Base-by-base conservation (phyloP, 1,284 basidiomycete genomes). In the Melampsora americana region DNA sequence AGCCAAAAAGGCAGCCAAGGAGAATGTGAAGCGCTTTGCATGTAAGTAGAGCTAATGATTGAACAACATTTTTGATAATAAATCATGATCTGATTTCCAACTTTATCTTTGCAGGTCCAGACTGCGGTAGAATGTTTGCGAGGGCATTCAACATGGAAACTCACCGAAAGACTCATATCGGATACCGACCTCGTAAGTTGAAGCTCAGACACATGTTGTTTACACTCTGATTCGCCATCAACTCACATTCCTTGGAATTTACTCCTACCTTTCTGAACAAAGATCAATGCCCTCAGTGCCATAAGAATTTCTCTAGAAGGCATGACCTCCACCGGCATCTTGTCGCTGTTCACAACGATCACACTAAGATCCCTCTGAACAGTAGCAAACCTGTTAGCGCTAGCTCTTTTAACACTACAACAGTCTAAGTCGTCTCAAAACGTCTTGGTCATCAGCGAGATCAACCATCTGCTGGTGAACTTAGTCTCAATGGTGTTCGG, bases 101-200 rank as follows among this genome's bases (percentile, higher is more conserved):
- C 53, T 1, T 56, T 56, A 56, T 28, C 53, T 26, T 26, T 26
- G 18, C 26, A 76, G 74, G 74, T 65, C 74, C 74, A 30, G 74
- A 76, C 39, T 76, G 74, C 23, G 74, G 74, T 12, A 66, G 74
- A 20, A 76, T 69, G 67, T 76, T 76, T 46, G 74, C 74, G 12
- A 66, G 74, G 56, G 74, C 74, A 12, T 76, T 76, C 26, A 76
- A 76, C 30, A 76, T 76, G 74, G 74, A 76, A 65, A 76, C 74
- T n/a, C 74, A 76, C 42, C 59, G 74, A 18, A 76, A 76, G 62
- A 76, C 74, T 42, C 74, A 76, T 62, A 53, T 76, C 50, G 74
- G 74, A 60, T 69, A 76, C 44, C 66, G 74, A 16, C 74, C 74
- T 30, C 61, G 74, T 76, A 46, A 76, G 74, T 65, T 26, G n/a